Evolutionary conservation across 768 basidiomycete genomes (phyloP), one percentile per base, ranked within the genome.

Genomic region (Agaricus sinodeliciosus): DNA sequence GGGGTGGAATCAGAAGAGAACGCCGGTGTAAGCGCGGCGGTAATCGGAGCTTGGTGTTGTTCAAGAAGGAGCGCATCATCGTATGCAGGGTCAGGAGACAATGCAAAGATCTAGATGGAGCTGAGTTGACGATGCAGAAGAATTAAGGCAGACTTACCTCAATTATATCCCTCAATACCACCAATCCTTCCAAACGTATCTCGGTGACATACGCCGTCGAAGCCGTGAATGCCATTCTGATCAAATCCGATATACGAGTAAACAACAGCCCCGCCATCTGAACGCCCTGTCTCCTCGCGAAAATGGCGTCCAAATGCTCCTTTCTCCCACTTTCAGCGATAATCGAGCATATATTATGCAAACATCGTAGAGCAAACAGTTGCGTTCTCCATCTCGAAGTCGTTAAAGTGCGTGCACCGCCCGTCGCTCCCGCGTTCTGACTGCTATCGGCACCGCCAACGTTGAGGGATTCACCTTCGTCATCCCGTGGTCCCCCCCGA

Each of bases 21-120:
- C 0, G 94, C 94, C 0, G 96, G 95, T 0, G 95, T 98, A 15
- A 98, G 76, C 0, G 96, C 96, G 16, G 96, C 93, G 2, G 95
- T 96, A 55, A 99, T 95, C 0, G 96, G 95, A 0, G 96, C 95
- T 69, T 99, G 96, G 66, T 96, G 89, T 65, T 99, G 96, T 64
- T 99, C 95, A 11, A 99, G 79, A 2, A 99, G 73, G 4, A 94
- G 74, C 0, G 90, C 83, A 55, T 91, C 91, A 31, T 90, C 88
- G 60, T 92, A 98, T 48, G 93, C 93, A 1, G 94, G 91, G 69
- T 99, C 96, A 0, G 91, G 89, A 5, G 90, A 80, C 26, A 74
- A 69, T 2, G 91, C 81, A 67, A 99, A 99, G 49, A 87, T 81
- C 95, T 97, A 54, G n/a, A 13, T 16, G 44, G 40, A 40, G 42